A percentile compares a stretch with the other conserved stretches of the same genome.
Conservation (phyloP, 2,329 filamentous ascomycete species). For the Parastagonospora avenae region DNA sequence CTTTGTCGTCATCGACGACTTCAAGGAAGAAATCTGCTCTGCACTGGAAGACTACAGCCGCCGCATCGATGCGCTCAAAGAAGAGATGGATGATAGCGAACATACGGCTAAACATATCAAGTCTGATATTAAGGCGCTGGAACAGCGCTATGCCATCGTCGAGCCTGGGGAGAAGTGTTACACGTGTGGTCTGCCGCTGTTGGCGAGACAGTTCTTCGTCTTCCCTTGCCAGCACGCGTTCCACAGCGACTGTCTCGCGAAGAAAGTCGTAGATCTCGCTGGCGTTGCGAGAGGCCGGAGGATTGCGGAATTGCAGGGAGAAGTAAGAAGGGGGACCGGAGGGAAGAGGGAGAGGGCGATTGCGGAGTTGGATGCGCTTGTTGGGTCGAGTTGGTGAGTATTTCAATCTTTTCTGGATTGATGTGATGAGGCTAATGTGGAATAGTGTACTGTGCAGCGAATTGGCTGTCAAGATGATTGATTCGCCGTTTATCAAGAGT, state of each 20-base stretch:
- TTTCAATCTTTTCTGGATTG: not conserved
- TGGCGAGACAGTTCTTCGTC: constrained; percentile 94
- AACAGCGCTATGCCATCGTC: constrained; percentile 91
- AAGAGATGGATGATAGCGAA: constrained; percentile 94
- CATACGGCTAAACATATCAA: constrained; percentile 90
- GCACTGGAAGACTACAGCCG: constrained; percentile 92
- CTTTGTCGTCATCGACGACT: constrained; percentile 98
- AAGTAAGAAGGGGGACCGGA: constrained; percentile 76
- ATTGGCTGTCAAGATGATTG: constrained; percentile 89
- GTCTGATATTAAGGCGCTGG: constrained; percentile 81
- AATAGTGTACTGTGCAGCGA: constrained; percentile 89
- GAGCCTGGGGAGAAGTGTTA: constrained; percentile 96
- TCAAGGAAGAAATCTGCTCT: constrained; percentile 96
- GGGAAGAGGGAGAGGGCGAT: constrained; percentile 83
- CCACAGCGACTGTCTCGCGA: constrained; percentile 90
- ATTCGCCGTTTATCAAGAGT: constrained; percentile 83
- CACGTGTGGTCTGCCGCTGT: constrained; percentile 80
- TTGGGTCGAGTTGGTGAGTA: constrained; percentile 84
- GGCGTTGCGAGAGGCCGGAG: constrained; percentile 76
- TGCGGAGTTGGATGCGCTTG: constrained; percentile 86
- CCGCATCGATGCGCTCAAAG: constrained; percentile 84
- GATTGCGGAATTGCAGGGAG: constrained; percentile 83
- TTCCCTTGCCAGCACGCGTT: constrained; percentile 99
- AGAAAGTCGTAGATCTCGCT: constrained; percentile 80
- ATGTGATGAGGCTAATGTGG: constrained; percentile 18